These are phyloP conservation scores for Fraxinus excelsior DNA, from an alignment of 257 asterid species.

Conservation along the genomic window DNA sequence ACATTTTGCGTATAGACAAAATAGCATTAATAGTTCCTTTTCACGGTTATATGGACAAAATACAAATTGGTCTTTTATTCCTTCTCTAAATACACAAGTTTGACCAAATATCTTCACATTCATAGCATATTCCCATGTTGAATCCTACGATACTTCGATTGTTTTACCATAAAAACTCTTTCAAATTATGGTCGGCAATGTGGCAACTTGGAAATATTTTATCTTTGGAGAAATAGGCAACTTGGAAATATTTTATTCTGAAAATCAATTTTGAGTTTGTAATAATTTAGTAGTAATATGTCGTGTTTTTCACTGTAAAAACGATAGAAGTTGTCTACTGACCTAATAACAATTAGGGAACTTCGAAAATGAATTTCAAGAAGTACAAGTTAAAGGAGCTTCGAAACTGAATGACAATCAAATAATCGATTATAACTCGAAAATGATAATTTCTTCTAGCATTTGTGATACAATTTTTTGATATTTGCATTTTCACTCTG, in stretches of 20 bases:
- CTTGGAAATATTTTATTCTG: background rate
- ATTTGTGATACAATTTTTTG: too few species aligned
- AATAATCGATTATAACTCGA: too few species aligned
- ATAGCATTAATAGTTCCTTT: background rate
- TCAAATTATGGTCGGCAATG: background rate
- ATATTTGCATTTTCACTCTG: too few species aligned
- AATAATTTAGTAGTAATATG: too few species aligned
- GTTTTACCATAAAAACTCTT: background rate
- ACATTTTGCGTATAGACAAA: slow-evolving; percentile 19
- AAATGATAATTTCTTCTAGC: too few species aligned
- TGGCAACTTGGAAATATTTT: background rate
- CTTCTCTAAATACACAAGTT: background rate
- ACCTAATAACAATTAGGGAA: too few species aligned
- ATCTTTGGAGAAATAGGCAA: background rate
- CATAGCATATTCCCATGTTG: slow-evolving; percentile 28
- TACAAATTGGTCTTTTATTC: slow-evolving; percentile 7
- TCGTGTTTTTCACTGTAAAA: too few species aligned
- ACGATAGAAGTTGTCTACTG: too few species aligned
- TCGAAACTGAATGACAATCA: too few species aligned
- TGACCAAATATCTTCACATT: background rate
- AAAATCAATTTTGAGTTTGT: background rate
- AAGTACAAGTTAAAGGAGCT: too few species aligned
- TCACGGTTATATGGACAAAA: background rate
- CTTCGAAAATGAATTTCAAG: too few species aligned
- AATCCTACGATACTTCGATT: background rate